Conservation (phyloP, 208 protist species). For the Trypanosoma boissoni region DNA sequence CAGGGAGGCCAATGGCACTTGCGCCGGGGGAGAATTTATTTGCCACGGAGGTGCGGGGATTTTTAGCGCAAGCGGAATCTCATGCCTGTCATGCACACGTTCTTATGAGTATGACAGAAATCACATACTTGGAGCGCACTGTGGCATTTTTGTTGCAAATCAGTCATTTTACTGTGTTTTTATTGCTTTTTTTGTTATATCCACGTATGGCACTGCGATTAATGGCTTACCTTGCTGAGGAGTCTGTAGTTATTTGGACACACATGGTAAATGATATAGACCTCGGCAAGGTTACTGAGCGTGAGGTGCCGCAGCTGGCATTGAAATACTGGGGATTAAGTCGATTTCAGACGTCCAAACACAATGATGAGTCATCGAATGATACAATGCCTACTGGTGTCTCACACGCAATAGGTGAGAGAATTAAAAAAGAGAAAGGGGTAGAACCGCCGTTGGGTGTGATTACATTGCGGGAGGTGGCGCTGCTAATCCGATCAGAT, state of each 20-base stretch:
- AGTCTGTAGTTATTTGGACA: constrained; percentile 82
- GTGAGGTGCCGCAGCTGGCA: constrained; percentile 40
- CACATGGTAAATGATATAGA: constrained; percentile 86
- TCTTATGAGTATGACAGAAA: constrained; percentile 59
- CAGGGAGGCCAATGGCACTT: background rate
- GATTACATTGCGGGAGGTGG: constrained; percentile 65
- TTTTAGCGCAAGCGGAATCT: constrained; percentile 60
- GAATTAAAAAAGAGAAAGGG: background rate
- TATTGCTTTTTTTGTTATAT: constrained; percentile 49
- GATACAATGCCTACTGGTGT: no score
- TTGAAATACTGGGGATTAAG: constrained; percentile 66
- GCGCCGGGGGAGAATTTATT: background rate
- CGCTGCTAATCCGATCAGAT: constrained; percentile 70
- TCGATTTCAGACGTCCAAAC: constrained; percentile 21
- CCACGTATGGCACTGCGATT: constrained; percentile 72
- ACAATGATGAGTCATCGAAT: no score
- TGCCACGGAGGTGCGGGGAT: constrained; percentile 34
- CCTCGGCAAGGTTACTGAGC: constrained; percentile 61
- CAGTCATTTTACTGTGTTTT: constrained; percentile 48
- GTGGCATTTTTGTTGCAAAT: constrained; percentile 48
- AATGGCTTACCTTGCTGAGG: constrained; percentile 71
- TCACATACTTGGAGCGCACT: constrained; percentile 44
- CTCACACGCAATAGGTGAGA: background rate
- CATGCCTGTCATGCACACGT: constrained; percentile 63
- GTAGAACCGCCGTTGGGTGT: background rate